A percentile compares a stretch with the other conserved stretches of the same genome.
Evolutionary conservation across 2,329 filamentous ascomycete genomes (phyloP).

Genomic region (Ophiostoma australiae): DNA sequence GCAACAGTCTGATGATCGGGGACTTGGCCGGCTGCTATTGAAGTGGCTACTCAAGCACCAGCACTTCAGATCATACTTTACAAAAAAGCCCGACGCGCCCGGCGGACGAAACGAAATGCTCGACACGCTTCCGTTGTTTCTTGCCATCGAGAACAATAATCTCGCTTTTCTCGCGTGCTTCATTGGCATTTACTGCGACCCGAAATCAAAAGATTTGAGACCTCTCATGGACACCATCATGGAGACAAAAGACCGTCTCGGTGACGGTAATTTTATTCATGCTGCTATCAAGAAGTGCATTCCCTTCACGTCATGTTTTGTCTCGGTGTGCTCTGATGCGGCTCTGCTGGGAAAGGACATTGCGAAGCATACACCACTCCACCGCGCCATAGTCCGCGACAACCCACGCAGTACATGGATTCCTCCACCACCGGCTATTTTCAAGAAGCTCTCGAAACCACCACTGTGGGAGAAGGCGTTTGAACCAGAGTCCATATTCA

Average conservation of each 20-base stretch:
- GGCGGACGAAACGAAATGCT: not conserved
- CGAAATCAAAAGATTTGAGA: not conserved
- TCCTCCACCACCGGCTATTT: not conserved
- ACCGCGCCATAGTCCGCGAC: not conserved
- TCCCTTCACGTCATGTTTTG: conserved; percentile 1
- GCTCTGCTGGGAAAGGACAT: not conserved
- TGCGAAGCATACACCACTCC: not conserved
- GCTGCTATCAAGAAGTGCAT: not conserved
- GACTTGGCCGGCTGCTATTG: not conserved
- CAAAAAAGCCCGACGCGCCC: conserved; percentile 1
- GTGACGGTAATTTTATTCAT: not conserved
- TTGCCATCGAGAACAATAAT: not conserved
- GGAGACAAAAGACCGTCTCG: not conserved
- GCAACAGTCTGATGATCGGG: not conserved
- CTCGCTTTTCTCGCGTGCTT: conserved; percentile 1
- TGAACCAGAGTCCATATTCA: not conserved
- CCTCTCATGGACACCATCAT: not conserved
- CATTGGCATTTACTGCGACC: not conserved
- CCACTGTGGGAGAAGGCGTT: not conserved
- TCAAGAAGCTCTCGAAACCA: not conserved
- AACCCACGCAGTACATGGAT: conserved; percentile 2
- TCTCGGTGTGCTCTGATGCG: not conserved
- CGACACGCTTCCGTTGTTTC: not conserved
- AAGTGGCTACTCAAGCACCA: not conserved
- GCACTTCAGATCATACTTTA: not conserved